phyloP scores from a whole-genome alignment of 169 alveolate species.

The Babesia bovis region DNA sequence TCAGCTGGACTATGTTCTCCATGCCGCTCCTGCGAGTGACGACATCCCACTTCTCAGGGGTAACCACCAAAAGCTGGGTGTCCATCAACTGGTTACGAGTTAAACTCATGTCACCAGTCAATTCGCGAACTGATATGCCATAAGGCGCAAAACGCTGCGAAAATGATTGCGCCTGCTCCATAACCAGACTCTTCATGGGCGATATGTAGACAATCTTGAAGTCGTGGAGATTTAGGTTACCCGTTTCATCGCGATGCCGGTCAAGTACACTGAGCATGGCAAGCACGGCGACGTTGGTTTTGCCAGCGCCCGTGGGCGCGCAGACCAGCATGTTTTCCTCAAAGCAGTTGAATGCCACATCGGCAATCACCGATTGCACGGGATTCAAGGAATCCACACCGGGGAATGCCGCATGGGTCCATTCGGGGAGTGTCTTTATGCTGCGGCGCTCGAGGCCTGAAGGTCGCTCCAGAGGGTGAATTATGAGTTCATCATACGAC shows the following conservation, averaged over 20 bases:
- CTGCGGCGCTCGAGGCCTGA: slow-evolving; percentile 70
- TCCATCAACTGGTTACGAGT: slow-evolving; percentile 94
- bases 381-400: slow-evolving; percentile 85
- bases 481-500: slow-evolving; percentile 82
- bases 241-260: slow-evolving; percentile 58
- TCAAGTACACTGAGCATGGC: slow-evolving; percentile 92
- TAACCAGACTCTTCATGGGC: slow-evolving; percentile 99
- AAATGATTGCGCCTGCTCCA: slow-evolving; percentile 88
- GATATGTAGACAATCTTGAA: slow-evolving; percentile 98
- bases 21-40: slow-evolving; percentile 97
- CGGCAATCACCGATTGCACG: slow-evolving; percentile 92
- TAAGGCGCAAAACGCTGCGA: slow-evolving; percentile 76
- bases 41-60: slow-evolving; percentile 99
- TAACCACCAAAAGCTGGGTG: slow-evolving; percentile 97
- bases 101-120: slow-evolving; percentile 95
- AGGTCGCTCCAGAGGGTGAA: slow-evolving; percentile 75
- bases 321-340: slow-evolving; percentile 96
- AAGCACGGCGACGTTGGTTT: slow-evolving; percentile 99
- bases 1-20: slow-evolving; percentile 87
- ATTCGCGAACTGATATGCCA: slow-evolving; percentile 91
- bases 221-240: slow-evolving; percentile 68
- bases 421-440: slow-evolving; percentile 88
- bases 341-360: slow-evolving; percentile 89
- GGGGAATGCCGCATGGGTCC: slow-evolving; percentile 92
- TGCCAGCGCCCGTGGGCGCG: slow-evolving; percentile 99